These are phyloP conservation scores for Dalbergia oliveri DNA, from an alignment of 306 rosid genomes.

Conservation along the genomic window DNA sequence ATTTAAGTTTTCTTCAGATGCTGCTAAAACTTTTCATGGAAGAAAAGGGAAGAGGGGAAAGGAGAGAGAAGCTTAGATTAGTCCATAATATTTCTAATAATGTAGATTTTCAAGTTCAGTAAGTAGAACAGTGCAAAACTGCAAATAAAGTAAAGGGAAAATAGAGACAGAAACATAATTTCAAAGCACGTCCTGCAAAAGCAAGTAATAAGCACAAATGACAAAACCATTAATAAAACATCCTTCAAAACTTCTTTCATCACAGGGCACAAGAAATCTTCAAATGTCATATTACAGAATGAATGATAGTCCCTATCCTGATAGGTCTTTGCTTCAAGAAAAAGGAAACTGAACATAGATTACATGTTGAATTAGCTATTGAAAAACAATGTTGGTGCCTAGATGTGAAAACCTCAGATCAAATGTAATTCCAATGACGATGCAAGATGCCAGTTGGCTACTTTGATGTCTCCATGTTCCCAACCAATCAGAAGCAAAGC, in stretches of 20 bases:
- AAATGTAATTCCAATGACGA: background rate
- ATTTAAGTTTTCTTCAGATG: slow-evolving; percentile 58
- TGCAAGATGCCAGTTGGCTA: slow-evolving; percentile 5
- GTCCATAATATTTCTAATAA: background rate
- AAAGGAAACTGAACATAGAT: slow-evolving; percentile 12
- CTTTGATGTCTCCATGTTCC: background rate
- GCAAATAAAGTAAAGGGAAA: background rate
- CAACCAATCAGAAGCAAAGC: background rate
- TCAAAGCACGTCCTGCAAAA: slow-evolving; percentile 15
- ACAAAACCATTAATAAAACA: slow-evolving; percentile 1
- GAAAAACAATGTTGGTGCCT: background rate
- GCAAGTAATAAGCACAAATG: slow-evolving; percentile 33
- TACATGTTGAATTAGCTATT: slow-evolving; percentile 24
- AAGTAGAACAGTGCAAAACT: slow-evolving; percentile 14
- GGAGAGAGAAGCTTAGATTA: slow-evolving; percentile 23
- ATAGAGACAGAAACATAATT: slow-evolving; percentile 3
- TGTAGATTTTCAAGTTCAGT: slow-evolving; percentile 10
- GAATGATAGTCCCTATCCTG: background rate
- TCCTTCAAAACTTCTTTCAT: slow-evolving; percentile 20
- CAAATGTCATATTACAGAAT: background rate
- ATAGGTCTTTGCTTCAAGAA: slow-evolving; percentile 13
- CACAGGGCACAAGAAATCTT: background rate
- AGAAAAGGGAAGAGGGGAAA: background rate
- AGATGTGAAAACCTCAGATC: background rate
- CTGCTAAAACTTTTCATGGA: slow-evolving; percentile 56